Evolutionary conservation across 2,329 filamentous ascomycete species (phyloP), one percentile per base, ranked within the genome.

Genomic region (Cladobotryum protrusum): DNA sequence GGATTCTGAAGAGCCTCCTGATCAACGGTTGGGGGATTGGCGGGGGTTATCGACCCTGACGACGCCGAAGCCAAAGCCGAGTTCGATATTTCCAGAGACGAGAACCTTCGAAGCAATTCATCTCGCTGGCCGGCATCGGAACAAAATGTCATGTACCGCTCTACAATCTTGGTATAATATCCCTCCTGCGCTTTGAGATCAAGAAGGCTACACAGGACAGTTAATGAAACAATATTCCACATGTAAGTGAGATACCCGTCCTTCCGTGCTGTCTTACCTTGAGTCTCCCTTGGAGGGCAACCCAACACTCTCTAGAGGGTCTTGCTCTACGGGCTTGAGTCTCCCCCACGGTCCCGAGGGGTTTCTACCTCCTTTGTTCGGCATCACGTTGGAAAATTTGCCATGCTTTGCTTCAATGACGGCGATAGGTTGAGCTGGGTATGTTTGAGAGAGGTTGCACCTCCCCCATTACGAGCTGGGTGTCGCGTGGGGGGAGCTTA

Each of bases 241-340:
- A 5, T 29, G 12, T 7, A 20, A 33, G 13, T 12, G 17, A 17
- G 6, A 15, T 9, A 8, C 32, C 12, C 12, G 15, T 9, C 15
- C 12, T 14, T 17, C 39, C 7, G 2, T 20, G 15, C 13, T 13
- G 8, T 51, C 63, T 36, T 74, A 92, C 90, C 87, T 85, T 43
- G 78, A 87, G 67, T 97, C 92, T 47, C 92, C 92, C 64, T 96
- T 96, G 2, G 90, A 96, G 4, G 89, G 89, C 56, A 96, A 77
- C 2, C 92, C 91, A 57, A 95, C 86, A 53, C 76, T 79, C 59
- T 95, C 87, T 24, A 97, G 74, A 13, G 87, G 81, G 66, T 96
- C 90, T 50, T 82, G 72, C 41, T 85, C 81, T 53, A 85, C 78
- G 12, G 87, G 85, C 66, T 86, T 90, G 56, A 95, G 72, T 55